phyloP scores from a whole-genome alignment of 257 asterid species.

The Nicotiana knightiana region DNA sequence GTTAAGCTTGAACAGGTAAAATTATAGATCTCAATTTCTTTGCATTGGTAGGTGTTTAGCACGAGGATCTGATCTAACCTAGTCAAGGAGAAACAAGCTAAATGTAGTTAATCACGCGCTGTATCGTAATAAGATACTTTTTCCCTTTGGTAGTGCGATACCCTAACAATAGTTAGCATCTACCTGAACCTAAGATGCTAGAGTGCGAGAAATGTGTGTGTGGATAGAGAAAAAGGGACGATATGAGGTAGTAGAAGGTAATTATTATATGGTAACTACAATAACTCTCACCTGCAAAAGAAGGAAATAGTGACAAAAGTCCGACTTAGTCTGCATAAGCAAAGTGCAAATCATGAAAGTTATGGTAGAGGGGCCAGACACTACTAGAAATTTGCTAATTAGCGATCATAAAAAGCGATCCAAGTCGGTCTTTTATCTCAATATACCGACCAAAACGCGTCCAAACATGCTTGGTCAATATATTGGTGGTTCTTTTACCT shows the following conservation, averaged over 20 bases:
- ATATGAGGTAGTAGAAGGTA: neutral
- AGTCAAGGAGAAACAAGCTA: neutral
- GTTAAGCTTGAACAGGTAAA: too few species aligned
- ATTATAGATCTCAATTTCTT: too few species aligned
- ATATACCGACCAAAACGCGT: too few species aligned
- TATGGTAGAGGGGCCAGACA: neutral
- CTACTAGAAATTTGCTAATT: too few species aligned
- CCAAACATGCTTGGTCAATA: too few species aligned
- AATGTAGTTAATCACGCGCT: neutral
- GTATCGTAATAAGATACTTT: neutral
- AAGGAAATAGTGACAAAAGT: neutral
- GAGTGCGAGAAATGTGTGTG: neutral
- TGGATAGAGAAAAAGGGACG: neutral
- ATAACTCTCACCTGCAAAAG: constrained; percentile 5
- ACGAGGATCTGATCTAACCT: neutral
- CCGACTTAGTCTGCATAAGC: neutral
- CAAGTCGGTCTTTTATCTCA: too few species aligned
- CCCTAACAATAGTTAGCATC: neutral
- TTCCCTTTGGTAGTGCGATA: neutral
- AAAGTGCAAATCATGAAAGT: neutral
- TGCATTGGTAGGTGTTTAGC: too few species aligned
- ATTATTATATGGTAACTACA: neutral
- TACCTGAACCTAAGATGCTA: neutral
- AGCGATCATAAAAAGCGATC: too few species aligned
- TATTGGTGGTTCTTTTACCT: too few species aligned